Evolutionary conservation across 768 basidiomycete genomes (phyloP).

Genomic region (Xerocomellus amylosporus): DNA sequence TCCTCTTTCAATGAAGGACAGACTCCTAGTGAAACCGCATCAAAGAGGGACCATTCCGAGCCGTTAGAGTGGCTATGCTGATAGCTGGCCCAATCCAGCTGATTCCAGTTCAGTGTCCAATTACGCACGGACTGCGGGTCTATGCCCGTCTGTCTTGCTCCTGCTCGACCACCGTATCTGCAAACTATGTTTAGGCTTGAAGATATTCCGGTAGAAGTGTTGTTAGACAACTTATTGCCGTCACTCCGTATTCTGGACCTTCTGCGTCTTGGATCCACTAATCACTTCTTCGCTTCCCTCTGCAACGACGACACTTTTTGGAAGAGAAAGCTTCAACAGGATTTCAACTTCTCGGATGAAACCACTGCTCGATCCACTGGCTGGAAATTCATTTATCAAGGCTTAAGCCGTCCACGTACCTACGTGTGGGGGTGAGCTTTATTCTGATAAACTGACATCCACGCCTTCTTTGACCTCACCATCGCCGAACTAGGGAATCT

Average conservation of each 20-base stretch:
- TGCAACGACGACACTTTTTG: constrained; percentile 76
- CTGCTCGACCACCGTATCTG: background rate
- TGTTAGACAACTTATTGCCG: constrained; percentile 71
- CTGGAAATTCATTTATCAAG: constrained; percentile 77
- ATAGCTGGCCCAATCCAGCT: constrained; percentile 14
- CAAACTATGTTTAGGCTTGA: constrained; percentile 39
- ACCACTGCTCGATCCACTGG: constrained; percentile 73
- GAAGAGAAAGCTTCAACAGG: constrained; percentile 62
- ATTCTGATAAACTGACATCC: background rate
- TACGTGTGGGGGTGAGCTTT: constrained; percentile 60
- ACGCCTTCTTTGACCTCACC: background rate
- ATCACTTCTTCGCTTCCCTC: constrained; percentile 57
- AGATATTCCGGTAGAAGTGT: constrained; percentile 71
- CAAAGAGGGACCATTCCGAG: background rate
- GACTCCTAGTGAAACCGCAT: background rate
- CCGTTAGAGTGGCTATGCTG: constrained; percentile 23
- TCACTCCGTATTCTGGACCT: constrained; percentile 53
- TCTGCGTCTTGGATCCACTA: constrained; percentile 56
- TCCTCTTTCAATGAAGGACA: background rate
- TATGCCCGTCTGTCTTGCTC: background rate
- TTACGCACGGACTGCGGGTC: constrained; percentile 7
- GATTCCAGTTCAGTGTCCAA: constrained; percentile 7
- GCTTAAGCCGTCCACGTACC: constrained; percentile 53
- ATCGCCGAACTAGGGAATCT: constrained; percentile 45
- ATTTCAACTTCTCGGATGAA: constrained; percentile 76